Conservation (phyloP, 768 basidiomycete genomes). For the Phaeotremella fagi region DNA sequence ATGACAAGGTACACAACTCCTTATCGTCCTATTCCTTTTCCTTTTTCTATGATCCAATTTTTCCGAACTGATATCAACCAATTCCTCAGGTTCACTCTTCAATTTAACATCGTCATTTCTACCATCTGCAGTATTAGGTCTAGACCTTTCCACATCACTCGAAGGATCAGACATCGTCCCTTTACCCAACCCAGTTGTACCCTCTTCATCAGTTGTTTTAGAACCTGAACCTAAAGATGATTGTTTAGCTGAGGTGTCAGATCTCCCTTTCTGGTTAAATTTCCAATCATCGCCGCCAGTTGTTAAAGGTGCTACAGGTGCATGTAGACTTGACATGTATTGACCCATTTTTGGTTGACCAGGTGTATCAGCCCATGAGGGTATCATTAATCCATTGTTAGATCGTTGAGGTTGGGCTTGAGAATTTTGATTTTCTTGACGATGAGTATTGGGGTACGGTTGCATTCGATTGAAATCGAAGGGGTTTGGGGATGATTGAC, state of each 20-base stretch:
- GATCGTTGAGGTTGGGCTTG: no score
- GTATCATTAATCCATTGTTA: background rate
- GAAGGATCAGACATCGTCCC: background rate
- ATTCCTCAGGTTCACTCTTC: slow-evolving; percentile 5
- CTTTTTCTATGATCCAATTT: slow-evolving; percentile 59
- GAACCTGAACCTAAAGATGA: no score
- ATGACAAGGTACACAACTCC: slow-evolving; percentile 76
- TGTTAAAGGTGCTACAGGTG: background rate
- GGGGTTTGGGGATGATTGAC: background rate
- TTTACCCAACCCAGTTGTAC: background rate
- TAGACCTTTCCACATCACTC: background rate
- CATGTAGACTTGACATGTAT: background rate
- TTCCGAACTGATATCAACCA: slow-evolving; percentile 13
- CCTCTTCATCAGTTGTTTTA: background rate
- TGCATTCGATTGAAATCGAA: background rate
- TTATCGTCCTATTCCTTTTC: slow-evolving; percentile 84
- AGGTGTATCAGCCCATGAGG: background rate
- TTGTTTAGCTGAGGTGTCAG: background rate
- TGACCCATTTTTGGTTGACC: background rate
- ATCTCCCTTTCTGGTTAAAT: background rate
- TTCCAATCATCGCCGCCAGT: background rate
- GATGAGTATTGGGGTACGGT: background rate
- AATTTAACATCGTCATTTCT: slow-evolving; percentile 2
- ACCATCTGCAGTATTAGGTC: slow-evolving; percentile 3
- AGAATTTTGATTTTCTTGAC: background rate